phyloP scores from a whole-genome alignment of 1,284 basidiomycete genomes.

The Termitomyces sp. region DNA sequence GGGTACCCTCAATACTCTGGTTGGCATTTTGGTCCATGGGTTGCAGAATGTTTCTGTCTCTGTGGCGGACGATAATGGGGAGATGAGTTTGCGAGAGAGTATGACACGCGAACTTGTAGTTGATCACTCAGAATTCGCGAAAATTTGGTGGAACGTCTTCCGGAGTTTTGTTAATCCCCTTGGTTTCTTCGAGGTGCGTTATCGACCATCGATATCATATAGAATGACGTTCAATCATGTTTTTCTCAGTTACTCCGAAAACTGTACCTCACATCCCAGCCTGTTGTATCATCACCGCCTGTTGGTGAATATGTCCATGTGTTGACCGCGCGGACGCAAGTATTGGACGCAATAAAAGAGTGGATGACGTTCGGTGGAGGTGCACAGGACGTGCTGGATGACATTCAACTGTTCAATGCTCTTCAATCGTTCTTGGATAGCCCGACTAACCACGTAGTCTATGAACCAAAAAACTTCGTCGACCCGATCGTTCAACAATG shows the following conservation, averaged over 20 bases:
- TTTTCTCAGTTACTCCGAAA: constrained; percentile 61
- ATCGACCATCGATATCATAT: neutral
- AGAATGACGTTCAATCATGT: neutral
- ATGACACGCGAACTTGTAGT: constrained; percentile 65
- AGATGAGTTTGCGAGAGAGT: constrained; percentile 66
- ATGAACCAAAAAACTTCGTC: constrained; percentile 33
- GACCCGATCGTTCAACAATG: constrained; percentile 42
- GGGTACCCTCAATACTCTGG: constrained; percentile 68
- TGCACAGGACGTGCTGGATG: constrained; percentile 71
- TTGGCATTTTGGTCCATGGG: constrained; percentile 71
- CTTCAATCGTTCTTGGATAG: constrained; percentile 55
- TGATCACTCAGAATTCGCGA: constrained; percentile 65
- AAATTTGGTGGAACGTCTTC: constrained; percentile 76
- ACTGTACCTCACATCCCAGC: constrained; percentile 54
- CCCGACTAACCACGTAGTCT: constrained; percentile 40
- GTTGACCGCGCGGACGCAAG: constrained; percentile 46
- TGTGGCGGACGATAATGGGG: constrained; percentile 78
- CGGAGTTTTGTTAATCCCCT: constrained; percentile 74
- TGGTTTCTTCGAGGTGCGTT: constrained; percentile 74
- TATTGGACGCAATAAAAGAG: constrained; percentile 59
- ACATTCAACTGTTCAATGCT: constrained; percentile 53
- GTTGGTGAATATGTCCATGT: constrained; percentile 38
- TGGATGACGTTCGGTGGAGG: constrained; percentile 71
- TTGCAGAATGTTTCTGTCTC: constrained; percentile 72
- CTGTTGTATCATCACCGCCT: constrained; percentile 31